Evolutionary conservation across 495 filamentous ascomycete genomes (phyloP), one percentile per base, ranked within the genome.

Genomic region (Oidiodendron maius): DNA sequence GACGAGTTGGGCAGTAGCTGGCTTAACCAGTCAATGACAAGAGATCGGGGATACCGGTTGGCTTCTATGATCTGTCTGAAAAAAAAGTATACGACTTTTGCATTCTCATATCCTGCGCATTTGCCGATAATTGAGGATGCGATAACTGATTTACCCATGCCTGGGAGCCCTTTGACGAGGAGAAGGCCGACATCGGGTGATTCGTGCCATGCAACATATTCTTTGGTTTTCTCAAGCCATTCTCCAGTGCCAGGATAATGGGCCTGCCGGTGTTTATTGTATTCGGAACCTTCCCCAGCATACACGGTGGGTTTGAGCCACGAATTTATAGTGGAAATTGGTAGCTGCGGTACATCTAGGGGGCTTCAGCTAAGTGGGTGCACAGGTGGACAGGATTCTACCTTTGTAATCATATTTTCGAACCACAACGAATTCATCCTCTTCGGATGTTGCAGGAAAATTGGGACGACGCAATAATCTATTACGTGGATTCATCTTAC

Each of bases 11-110:
- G n/a, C n/a, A n/a, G n/a, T n/a, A 75, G n/a, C 48, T 72, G 69
- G 13, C 46, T 54, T 10, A 72, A 47, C 63, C 67, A 77, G 58
- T 76, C 74, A 9, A 66, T 64, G 5, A 71, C 39, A 21, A 71
- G 46, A 1, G 60, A 58, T 3, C 55, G 44, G 0, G 73, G 71
- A n/a, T 59, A 52, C 51, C 69, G 67, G 48, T 78, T 78, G 5
- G 67, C 61, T 18, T 58, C 53, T 45, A 79, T 70, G 53, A 76
- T 77, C 35, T 75, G 68, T 3, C 75, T 68, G 54, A 75, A 76
- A 59, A 81, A 81, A 60, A 81, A 77, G 52, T 58, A 77, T 0
- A 78, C 55, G 2, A 75, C 68, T 0, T 69, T 70, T 5, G 22
- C 51, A 37, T 28, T 58, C 13, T 8, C 15, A n/a, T n/a, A n/a